Conservation (phyloP, 2,329 filamentous ascomycete genomes). For the Hypoxylon sp. region DNA sequence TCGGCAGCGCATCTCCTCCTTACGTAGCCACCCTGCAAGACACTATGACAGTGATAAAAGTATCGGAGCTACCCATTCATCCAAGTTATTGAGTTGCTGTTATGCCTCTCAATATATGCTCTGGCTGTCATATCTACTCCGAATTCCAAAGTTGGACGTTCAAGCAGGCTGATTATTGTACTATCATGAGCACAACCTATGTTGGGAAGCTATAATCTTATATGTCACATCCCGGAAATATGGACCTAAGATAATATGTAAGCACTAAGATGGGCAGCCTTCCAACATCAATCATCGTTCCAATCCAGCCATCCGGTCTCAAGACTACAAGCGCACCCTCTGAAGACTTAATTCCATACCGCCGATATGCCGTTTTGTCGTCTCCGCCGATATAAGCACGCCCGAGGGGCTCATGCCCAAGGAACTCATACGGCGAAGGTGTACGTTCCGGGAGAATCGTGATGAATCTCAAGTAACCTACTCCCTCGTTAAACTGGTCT, state of each 20-base stretch:
- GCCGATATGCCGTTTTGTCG: constrained; percentile 29
- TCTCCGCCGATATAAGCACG: constrained; percentile 41
- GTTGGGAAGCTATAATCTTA: background rate
- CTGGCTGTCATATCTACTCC: no score
- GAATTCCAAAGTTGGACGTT: no score
- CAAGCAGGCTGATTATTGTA: no score
- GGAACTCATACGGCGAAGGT: constrained; percentile 40
- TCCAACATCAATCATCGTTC: constrained; percentile 27
- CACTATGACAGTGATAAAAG: no score
- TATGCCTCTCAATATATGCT: no score
- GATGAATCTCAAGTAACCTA: constrained; percentile 37
- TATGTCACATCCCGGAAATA: background rate
- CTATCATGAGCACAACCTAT: no score
- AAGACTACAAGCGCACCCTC: constrained; percentile 43
- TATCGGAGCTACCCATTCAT: no score
- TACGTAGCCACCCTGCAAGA: no score
- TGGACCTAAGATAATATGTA: constrained; percentile 30
- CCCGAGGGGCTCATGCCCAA: constrained; percentile 35
- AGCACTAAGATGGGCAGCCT: constrained; percentile 3
- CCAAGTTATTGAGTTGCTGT: no score
- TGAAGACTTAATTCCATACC: constrained; percentile 37
- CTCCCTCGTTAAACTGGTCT: background rate
- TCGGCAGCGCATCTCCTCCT: no score
- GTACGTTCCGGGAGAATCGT: constrained; percentile 41
- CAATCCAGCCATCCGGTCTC: constrained; percentile 49